A percentile compares a stretch with the other conserved stretches of the same genome.
phyloP scores from a whole-genome alignment of 2,329 filamentous ascomycete species.

The Sclerotinia nivalis region DNA sequence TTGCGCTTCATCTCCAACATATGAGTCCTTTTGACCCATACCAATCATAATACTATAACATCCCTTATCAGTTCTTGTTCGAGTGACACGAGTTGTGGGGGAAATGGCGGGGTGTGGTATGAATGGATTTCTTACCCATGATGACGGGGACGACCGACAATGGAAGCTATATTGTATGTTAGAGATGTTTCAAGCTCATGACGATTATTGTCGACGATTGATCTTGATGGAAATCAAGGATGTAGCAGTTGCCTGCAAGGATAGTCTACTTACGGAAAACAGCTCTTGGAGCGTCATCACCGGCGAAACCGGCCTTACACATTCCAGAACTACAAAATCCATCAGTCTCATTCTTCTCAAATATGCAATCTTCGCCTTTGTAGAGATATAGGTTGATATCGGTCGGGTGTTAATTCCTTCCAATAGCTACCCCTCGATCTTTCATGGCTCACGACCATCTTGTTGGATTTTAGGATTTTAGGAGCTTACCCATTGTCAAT shows the following conservation, averaged over 20 bases:
- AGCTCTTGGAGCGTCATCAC: slow-evolving; percentile 99
- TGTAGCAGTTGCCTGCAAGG: slow-evolving; percentile 33
- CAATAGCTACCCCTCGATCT: slow-evolving; percentile 33
- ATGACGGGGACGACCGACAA: slow-evolving; percentile 98
- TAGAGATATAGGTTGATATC: slow-evolving; percentile 24
- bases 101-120: slow-evolving; percentile 31
- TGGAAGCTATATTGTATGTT: slow-evolving; percentile 69
- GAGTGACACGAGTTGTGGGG: slow-evolving; percentile 26
- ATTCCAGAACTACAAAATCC: slow-evolving; percentile 83
- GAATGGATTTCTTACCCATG: slow-evolving; percentile 75
- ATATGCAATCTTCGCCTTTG: slow-evolving; percentile 22
- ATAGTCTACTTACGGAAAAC: slow-evolving; percentile 90
- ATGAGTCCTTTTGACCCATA: slow-evolving; percentile 99
- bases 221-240: slow-evolving; percentile 6
- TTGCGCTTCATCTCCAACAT: slow-evolving; percentile 99
- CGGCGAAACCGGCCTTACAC: slow-evolving; percentile 99
- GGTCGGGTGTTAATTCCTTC: slow-evolving; percentile 15
- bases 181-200: slow-evolving; percentile 25
- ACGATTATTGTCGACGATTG: neutral
- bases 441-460: slow-evolving; percentile 25
- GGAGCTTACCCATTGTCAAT: slow-evolving; percentile 99
- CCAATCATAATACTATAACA: slow-evolving; percentile 95
- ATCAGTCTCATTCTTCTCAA: slow-evolving; percentile 31
- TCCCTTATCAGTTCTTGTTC: slow-evolving; percentile 37
- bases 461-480: slow-evolving; percentile 30